Evolutionary conservation across 2,329 filamentous ascomycete genomes (phyloP), one percentile per base, ranked within the genome.

Genomic region (Trichoderma simmonsii): DNA sequence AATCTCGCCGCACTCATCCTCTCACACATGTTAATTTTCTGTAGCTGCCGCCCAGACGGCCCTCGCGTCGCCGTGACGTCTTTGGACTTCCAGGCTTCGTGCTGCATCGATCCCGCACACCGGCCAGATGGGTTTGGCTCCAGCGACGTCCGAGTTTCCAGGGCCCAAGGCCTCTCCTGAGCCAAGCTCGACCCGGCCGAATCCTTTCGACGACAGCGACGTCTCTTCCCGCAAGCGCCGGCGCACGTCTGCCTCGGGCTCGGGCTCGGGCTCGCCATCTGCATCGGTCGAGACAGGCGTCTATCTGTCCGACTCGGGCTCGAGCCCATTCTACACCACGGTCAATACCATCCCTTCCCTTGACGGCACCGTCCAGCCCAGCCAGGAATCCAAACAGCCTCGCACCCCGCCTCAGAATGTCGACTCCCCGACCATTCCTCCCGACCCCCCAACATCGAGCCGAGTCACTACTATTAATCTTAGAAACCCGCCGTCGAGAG

Each of bases 391-490:
- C 14, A 39, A 70, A 14, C 32, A 65, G 32, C 84, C 83, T n/a
- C 82, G 80, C 72, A 87, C 85, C 3, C 85, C 85, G 32, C 81
- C 83, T 62, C 79, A 73, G 59, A 77, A 76, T 56, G 75, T 79
- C 34, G 75, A 77, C 61, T 76, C 80, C 66, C 75, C 78, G 54
- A 78, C 81, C 65, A 78, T 79, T 60, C 73, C 79, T 34, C 76
- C 70, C 39, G 77, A 78, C 60, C 78, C 78, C 51, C 83, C 84
- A 48, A 83, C 86, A 43, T 88, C 88, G 3, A 90, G 86, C 79
- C 86, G 83, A 77, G 86, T 90, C 64, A 90, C 89, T 63, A 90
- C 89, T 11, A 86, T 91, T 69, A 90, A 90, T 76, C 81, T 90
- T 63, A 86, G 88, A 72, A 85, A 86, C 73, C 81, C 78, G 56